Evolutionary conservation across 352 stramenopile species (phyloP).

Genomic region (Aphanomyces invadans): DNA sequence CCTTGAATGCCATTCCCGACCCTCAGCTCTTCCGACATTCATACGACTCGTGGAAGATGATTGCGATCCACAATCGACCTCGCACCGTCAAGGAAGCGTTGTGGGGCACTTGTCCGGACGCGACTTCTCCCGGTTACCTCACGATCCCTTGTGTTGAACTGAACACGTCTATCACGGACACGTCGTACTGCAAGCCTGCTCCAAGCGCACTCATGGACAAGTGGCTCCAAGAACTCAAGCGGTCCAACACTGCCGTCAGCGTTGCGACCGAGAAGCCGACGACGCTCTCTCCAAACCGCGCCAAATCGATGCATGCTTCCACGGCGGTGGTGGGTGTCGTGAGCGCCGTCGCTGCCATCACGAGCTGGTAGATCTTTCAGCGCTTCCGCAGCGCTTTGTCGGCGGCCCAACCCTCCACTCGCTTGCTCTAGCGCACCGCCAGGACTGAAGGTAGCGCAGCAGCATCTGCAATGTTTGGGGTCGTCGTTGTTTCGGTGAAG

Average conservation of each 20-base stretch:
- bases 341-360: neutral
- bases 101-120: neutral
- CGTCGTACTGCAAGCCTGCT: neutral
- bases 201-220: neutral
- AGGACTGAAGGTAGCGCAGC: too few species aligned
- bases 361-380: too few species aligned
- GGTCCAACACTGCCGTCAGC: neutral
- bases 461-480: too few species aligned
- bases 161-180: neutral
- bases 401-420: too few species aligned
- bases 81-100: neutral
- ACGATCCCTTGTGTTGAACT: neutral
- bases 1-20: neutral
- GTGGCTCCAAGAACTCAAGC: neutral
- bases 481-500: too few species aligned
- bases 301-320: too few species aligned
- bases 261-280: neutral
- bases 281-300: neutral
- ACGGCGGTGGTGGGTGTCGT: too few species aligned
- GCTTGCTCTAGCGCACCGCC: too few species aligned
- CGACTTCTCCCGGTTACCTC: neutral
- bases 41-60: neutral
- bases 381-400: too few species aligned
- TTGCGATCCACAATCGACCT: neutral
- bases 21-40: neutral